phyloP scores from a whole-genome alignment of 1,139 yeast species.

The Geotrichum aggregatum region DNA sequence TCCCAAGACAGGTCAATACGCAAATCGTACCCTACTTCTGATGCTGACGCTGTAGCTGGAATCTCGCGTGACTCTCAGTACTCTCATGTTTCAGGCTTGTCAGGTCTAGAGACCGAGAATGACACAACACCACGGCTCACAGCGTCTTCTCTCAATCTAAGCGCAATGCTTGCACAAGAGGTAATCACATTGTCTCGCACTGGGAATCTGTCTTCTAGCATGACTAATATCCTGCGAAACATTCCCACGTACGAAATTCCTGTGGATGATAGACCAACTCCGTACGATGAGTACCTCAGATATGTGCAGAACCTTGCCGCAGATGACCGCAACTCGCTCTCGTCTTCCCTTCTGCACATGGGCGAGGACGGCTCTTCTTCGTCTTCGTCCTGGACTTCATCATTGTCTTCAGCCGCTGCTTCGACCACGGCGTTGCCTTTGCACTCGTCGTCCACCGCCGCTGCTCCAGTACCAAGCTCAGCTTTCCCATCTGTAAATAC shows the following conservation, averaged over 20 bases:
- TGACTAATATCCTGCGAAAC: not conserved
- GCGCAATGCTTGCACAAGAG: constrained; percentile 3
- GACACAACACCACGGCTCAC: constrained; percentile 2
- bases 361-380: constrained; percentile 2
- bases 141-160: constrained; percentile 1
- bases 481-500: too few relatives aligned
- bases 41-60: not conserved
- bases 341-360: constrained; percentile 8
- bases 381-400: constrained; percentile 1
- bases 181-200: not conserved
- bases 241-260: not conserved
- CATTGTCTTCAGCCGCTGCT: constrained; percentile 49
- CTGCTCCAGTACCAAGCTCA: too few relatives aligned
- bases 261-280: not conserved
- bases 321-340: constrained; percentile 1
- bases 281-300: constrained; percentile 9
- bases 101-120: not conserved
- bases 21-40: too few relatives aligned
- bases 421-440: too few relatives aligned
- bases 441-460: too few relatives aligned
- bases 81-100: not conserved
- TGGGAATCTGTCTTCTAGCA: not conserved
- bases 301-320: constrained; percentile 1
- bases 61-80: not conserved
- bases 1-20: not conserved